Evolutionary conservation across 495 filamentous ascomycete species (phyloP).

Genomic region (Penicillium robsamsonii): DNA sequence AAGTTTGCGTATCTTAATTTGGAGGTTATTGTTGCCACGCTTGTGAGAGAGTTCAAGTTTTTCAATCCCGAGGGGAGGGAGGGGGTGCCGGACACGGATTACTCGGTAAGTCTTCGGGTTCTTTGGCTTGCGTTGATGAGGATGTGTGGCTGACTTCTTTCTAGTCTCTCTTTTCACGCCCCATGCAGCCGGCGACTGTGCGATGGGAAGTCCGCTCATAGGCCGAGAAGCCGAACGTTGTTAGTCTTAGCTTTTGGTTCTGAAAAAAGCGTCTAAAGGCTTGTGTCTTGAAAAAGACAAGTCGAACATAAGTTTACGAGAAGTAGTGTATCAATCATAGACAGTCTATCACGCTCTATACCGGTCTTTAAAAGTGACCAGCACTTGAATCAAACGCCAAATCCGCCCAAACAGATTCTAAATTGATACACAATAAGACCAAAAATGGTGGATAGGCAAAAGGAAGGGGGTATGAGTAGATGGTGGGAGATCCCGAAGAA

Average conservation of each 20-base stretch:
- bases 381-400: not conserved
- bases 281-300: not conserved
- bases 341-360: not conserved
- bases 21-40: slow-evolving; percentile 74
- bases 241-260: not conserved
- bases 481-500: not conserved
- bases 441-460: not conserved
- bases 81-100: slow-evolving; percentile 79
- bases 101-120: slow-evolving; percentile 57
- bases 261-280: too few species aligned
- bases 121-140: not conserved
- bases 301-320: not conserved
- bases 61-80: slow-evolving; percentile 65
- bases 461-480: not conserved
- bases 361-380: not conserved
- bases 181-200: slow-evolving; percentile 61
- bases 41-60: slow-evolving; percentile 75
- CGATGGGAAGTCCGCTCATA: slow-evolving; percentile 60
- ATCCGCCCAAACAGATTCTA: not conserved
- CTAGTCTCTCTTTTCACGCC: slow-evolving; percentile 49
- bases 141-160: slow-evolving; percentile 6
- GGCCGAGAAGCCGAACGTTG: not conserved
- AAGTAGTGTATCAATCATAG: not conserved
- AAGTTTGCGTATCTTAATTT: slow-evolving; percentile 95
- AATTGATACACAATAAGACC: not conserved